Conservation (phyloP, 108 stramenopile species). For the Pseudonitzschia multiseries region DNA sequence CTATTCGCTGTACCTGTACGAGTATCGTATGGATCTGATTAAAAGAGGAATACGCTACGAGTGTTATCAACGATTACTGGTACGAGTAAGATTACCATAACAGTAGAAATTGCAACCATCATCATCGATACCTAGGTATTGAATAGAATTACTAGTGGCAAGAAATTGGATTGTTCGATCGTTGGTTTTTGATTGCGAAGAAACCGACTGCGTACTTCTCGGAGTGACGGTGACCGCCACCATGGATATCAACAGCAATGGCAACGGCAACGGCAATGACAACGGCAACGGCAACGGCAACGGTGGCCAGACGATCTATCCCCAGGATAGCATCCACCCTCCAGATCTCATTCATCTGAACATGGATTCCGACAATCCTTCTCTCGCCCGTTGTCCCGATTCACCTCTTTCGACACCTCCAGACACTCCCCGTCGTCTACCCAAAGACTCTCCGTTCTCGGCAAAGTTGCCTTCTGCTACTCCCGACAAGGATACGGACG, state of each 20-base stretch:
- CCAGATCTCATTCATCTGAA: slow-evolving; percentile 26
- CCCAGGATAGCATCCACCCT: slow-evolving; percentile 18
- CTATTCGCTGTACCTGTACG: too few relatives aligned
- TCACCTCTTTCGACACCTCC: slow-evolving; percentile 33
- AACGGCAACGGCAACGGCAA: not conserved
- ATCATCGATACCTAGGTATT: too few relatives aligned
- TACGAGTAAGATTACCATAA: too few relatives aligned
- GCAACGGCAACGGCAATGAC: too few relatives aligned
- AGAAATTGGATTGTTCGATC: too few relatives aligned
- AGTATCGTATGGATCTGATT: too few relatives aligned
- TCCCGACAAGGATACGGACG: not conserved
- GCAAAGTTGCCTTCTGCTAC: not conserved
- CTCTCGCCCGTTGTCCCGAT: slow-evolving; percentile 7
- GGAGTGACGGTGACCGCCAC: not conserved
- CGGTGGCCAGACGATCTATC: slow-evolving; percentile 23
- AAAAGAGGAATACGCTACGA: too few relatives aligned
- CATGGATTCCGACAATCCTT: not conserved
- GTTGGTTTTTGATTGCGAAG: not conserved
- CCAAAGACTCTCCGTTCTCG: too few relatives aligned
- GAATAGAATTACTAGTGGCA: too few relatives aligned
- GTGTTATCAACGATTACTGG: too few relatives aligned
- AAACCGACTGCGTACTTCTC: not conserved
- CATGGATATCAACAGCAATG: not conserved
- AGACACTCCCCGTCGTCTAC: slow-evolving; percentile 19
- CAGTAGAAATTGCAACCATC: too few relatives aligned